Conservation (phyloP, 2,329 filamentous ascomycete species). For the Helminthosporium solani region DNA sequence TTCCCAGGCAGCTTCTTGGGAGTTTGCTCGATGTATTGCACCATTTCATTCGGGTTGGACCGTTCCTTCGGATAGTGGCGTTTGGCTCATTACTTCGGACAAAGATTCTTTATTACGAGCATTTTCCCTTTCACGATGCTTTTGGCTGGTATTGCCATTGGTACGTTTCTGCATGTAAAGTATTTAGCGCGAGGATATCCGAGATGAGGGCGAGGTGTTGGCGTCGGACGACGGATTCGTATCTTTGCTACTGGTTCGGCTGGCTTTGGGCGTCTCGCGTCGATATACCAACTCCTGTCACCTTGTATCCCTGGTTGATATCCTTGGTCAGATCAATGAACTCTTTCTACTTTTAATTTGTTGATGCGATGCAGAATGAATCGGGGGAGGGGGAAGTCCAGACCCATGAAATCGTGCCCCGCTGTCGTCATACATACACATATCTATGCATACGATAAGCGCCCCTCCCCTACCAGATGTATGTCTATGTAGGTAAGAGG, state of each 20-base stretch:
- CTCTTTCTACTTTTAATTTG: too few species aligned
- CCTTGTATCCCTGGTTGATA: background rate
- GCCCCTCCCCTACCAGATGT: too few species aligned
- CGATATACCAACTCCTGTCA: background rate
- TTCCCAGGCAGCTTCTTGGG: background rate
- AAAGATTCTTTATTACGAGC: background rate
- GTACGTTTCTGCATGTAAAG: background rate
- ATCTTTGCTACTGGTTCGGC: too few species aligned
- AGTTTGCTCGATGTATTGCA: background rate
- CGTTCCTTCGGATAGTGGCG: background rate
- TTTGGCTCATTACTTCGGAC: background rate
- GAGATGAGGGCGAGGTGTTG: background rate
- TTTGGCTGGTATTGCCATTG: background rate
- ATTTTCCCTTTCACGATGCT: background rate
- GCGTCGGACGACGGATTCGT: too few species aligned
- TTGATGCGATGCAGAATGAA: too few species aligned
- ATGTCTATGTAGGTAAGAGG: too few species aligned
- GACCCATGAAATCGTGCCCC: slow-evolving; percentile 8
- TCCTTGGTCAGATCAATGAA: background rate
- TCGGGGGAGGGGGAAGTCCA: too few species aligned
- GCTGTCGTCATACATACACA: slow-evolving; percentile 26
- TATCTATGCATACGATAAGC: too few species aligned
- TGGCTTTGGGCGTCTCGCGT: background rate
- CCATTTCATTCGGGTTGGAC: background rate
- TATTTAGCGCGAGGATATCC: background rate